These are phyloP conservation scores for Plectosphaerella sp. DNA, from an alignment of 2,329 filamentous ascomycete genomes.

Conservation along the genomic window DNA sequence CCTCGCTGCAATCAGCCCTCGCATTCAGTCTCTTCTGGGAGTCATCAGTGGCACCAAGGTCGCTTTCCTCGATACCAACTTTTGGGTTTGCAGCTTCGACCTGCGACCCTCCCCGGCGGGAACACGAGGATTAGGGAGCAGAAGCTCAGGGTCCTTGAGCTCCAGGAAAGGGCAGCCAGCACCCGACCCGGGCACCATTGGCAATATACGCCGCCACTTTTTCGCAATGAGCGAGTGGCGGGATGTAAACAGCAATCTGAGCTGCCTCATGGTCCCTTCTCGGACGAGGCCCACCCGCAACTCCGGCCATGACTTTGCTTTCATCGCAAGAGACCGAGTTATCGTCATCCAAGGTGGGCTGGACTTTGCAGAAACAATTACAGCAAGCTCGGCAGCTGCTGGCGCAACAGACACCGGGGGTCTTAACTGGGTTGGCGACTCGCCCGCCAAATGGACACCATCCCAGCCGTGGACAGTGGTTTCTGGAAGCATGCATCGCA, in stretches of 20 bases:
- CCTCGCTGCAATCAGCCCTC: slow-evolving; percentile 6
- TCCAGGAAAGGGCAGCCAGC: neutral
- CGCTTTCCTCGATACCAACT: slow-evolving; percentile 17
- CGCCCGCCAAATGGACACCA: neutral
- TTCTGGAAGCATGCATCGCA: slow-evolving; percentile 2
- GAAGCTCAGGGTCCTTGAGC: neutral
- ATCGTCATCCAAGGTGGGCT: neutral
- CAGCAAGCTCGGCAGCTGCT: neutral
- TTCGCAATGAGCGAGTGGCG: slow-evolving; percentile 15
- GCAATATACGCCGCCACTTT: slow-evolving; percentile 11
- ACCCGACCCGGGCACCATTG: neutral
- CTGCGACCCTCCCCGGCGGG: slow-evolving; percentile 6
- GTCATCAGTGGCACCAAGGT: slow-evolving; percentile 7
- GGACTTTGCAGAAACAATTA: neutral
- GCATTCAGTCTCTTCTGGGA: slow-evolving; percentile 10
- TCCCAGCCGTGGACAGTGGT: neutral
- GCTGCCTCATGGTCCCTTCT: neutral
- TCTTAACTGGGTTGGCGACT: neutral
- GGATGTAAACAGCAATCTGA: neutral
- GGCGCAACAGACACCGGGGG: neutral
- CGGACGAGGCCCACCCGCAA: neutral
- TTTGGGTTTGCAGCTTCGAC: slow-evolving; percentile 21
- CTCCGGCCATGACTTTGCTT: neutral
- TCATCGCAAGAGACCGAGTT: neutral
- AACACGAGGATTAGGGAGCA: neutral